phyloP scores from a whole-genome alignment of 2,329 filamentous ascomycete genomes.

The Diplodia seriata region DNA sequence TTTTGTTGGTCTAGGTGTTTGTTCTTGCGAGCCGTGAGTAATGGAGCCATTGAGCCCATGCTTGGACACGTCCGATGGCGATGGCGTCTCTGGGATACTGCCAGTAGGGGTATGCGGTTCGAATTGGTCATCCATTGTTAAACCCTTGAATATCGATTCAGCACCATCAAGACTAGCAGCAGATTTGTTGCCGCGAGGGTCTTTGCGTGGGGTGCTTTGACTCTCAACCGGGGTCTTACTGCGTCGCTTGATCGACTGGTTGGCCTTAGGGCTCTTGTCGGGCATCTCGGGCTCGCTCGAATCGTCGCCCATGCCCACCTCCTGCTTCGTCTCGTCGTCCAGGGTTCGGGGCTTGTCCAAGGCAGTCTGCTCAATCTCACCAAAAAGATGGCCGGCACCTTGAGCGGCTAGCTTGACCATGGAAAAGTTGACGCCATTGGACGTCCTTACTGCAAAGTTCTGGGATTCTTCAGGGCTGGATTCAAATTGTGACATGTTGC shows the following conservation, averaged over 20 bases:
- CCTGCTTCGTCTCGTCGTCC: slow-evolving; percentile 41
- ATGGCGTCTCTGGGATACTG: slow-evolving; percentile 37
- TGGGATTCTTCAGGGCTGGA: slow-evolving; percentile 49
- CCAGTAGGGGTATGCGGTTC: slow-evolving; percentile 50
- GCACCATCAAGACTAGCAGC: slow-evolving; percentile 55
- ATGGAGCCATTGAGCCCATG: neutral
- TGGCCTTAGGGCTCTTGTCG: slow-evolving; percentile 34
- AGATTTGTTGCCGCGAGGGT: slow-evolving; percentile 26
- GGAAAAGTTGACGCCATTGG: slow-evolving; percentile 41
- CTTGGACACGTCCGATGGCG: neutral
- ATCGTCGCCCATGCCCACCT: slow-evolving; percentile 38
- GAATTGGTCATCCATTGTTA: slow-evolving; percentile 54
- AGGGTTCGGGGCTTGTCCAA: slow-evolving; percentile 61
- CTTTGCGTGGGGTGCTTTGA: slow-evolving; percentile 22
- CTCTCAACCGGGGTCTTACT: slow-evolving; percentile 26
- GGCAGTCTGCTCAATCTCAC: slow-evolving; percentile 65
- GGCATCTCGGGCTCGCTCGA: slow-evolving; percentile 33
- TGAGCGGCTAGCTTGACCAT: slow-evolving; percentile 34
- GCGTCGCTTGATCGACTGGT: slow-evolving; percentile 23
- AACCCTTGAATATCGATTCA: slow-evolving; percentile 56
- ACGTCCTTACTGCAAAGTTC: slow-evolving; percentile 39
- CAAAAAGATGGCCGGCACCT: slow-evolving; percentile 60
- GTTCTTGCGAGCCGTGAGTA: slow-evolving; percentile 39
- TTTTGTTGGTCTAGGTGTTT: slow-evolving; percentile 47
- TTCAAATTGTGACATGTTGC: slow-evolving; percentile 44